Evolutionary conservation across 805 yeast genomes (phyloP).

Genomic region (Lipomyces kockii): DNA sequence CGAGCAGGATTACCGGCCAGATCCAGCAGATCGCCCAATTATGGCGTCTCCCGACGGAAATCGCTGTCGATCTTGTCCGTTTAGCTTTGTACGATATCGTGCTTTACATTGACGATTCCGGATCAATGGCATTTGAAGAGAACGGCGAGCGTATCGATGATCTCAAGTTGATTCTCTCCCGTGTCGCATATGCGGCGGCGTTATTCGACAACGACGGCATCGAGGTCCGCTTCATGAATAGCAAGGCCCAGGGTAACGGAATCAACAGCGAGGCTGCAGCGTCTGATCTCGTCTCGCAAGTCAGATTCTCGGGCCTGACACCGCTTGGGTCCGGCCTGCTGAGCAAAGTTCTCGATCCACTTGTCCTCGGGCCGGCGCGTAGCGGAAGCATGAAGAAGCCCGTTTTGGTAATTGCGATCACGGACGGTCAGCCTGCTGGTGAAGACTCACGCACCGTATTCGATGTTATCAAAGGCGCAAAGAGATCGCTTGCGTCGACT

Average conservation of each 20-base stretch:
- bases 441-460: constrained; percentile 39
- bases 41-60: constrained; percentile 42
- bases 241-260: constrained; percentile 38
- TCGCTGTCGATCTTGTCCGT: constrained; percentile 42
- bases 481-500: constrained; percentile 36
- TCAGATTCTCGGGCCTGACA: constrained; percentile 41
- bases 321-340: constrained; percentile 41
- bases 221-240: constrained; percentile 44
- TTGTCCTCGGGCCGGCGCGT: constrained; percentile 40
- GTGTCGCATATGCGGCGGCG: constrained; percentile 42
- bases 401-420: constrained; percentile 41
- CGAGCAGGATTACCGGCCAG: constrained; percentile 37
- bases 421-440: constrained; percentile 45
- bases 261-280: constrained; percentile 40
- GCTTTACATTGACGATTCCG: constrained; percentile 44
- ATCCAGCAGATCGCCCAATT: constrained; percentile 34
- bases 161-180: constrained; percentile 41
- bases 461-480: constrained; percentile 39
- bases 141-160: constrained; percentile 45
- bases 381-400: constrained; percentile 40
- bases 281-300: constrained; percentile 35
- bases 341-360: constrained; percentile 42
- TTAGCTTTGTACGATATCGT: constrained; percentile 44
- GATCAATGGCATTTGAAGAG: constrained; percentile 45
- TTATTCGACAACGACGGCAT: constrained; percentile 43